phyloP scores from a whole-genome alignment of 192 early-diverging fungal species.

The Podila horticola region DNA sequence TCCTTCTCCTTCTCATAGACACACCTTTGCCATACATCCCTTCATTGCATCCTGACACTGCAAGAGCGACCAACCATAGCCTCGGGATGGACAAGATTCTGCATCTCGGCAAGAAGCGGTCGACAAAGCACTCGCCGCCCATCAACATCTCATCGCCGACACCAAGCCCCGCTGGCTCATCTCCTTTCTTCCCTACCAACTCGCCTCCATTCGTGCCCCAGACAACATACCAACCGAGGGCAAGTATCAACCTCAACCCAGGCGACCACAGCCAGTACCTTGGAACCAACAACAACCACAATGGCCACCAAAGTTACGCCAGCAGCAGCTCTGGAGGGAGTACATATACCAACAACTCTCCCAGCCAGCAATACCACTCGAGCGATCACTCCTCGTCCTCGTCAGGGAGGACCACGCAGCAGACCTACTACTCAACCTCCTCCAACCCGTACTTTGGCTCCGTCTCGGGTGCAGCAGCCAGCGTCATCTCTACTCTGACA shows the following conservation, averaged over 20 bases:
- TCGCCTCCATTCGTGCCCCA: slow-evolving; percentile 29
- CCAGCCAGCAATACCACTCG: slow-evolving; percentile 32
- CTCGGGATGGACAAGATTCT: slow-evolving; percentile 44
- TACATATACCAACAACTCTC: not conserved
- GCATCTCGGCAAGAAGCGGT: slow-evolving; percentile 50
- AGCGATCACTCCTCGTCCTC: slow-evolving; percentile 29
- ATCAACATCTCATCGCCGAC: slow-evolving; percentile 48
- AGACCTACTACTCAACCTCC: not conserved
- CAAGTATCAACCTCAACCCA: slow-evolving; percentile 30
- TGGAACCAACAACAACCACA: slow-evolving; percentile 14
- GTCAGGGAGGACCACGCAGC: not conserved
- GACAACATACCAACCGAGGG: slow-evolving; percentile 42
- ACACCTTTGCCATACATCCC: not conserved
- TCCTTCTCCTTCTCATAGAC: not conserved
- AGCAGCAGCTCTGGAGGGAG: not conserved
- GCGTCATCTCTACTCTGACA: slow-evolving; percentile 23
- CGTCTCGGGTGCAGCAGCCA: slow-evolving; percentile 35
- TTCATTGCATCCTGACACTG: not conserved
- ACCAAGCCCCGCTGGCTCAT: slow-evolving; percentile 23
- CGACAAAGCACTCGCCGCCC: slow-evolving; percentile 34
- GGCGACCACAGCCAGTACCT: slow-evolving; percentile 17
- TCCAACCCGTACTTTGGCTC: slow-evolving; percentile 30
- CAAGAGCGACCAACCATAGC: not conserved
- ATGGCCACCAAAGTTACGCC: not conserved
- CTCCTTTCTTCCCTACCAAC: slow-evolving; percentile 23